phyloP scores from a whole-genome alignment of 192 early-diverging fungal genomes.

The Coemansia sp. region DNA sequence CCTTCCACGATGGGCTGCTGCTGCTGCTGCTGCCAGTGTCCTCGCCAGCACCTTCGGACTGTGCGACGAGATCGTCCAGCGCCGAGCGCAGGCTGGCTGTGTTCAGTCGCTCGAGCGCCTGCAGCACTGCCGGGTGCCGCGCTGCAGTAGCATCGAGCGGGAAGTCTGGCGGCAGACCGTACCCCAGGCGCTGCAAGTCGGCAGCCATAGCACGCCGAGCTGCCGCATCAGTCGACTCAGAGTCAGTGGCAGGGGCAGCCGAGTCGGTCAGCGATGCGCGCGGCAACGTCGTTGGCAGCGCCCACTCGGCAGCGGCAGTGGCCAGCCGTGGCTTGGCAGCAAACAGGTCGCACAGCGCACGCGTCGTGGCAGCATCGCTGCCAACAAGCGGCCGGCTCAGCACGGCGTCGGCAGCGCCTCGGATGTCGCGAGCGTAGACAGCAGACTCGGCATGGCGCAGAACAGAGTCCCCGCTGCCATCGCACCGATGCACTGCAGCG shows the following conservation, averaged over 20 bases:
- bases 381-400: slow-evolving; percentile 14
- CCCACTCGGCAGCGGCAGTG: slow-evolving; percentile 29
- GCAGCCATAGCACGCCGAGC: slow-evolving; percentile 20
- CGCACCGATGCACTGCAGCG: slow-evolving; percentile 17
- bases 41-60: neutral
- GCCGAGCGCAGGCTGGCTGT: slow-evolving; percentile 41
- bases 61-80: slow-evolving; percentile 24
- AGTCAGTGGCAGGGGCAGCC: neutral
- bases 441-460: slow-evolving; percentile 21
- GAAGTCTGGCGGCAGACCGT: slow-evolving; percentile 51
- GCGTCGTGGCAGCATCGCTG: neutral
- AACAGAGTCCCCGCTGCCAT: neutral
- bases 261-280: slow-evolving; percentile 18
- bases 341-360: slow-evolving; percentile 47
- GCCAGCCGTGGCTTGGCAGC: slow-evolving; percentile 40
- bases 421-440: slow-evolving; percentile 43
- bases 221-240: neutral
- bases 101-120: slow-evolving; percentile 52
- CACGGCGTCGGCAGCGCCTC: slow-evolving; percentile 29
- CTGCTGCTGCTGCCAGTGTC: neutral
- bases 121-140: slow-evolving; percentile 40
- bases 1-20: slow-evolving; percentile 30
- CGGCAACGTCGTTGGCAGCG: slow-evolving; percentile 33
- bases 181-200: slow-evolving; percentile 38
- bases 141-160: slow-evolving; percentile 42